These are phyloP conservation scores for Talaromyces sp. DNA, from an alignment of 2,329 filamentous ascomycete species.

Conservation along the genomic window DNA sequence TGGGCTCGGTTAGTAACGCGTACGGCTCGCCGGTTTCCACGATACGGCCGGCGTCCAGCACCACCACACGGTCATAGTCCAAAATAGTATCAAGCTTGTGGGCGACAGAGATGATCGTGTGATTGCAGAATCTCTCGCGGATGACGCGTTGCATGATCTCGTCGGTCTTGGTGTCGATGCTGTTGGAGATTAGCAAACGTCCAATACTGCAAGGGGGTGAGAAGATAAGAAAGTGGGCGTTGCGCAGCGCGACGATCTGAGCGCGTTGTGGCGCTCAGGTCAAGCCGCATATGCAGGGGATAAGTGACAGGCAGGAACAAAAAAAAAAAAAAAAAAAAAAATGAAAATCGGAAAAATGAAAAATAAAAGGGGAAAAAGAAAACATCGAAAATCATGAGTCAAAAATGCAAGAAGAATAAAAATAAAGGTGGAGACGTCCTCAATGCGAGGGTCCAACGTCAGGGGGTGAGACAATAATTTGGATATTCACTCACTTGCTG, in stretches of 20 bases:
- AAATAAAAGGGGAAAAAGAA: no score
- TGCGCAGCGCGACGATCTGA: conserved; percentile 10
- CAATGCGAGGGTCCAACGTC: conserved; percentile 14
- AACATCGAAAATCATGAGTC: background rate
- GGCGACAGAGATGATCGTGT: conserved; percentile 63
- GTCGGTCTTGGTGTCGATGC: conserved; percentile 62
- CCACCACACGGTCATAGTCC: conserved; percentile 42
- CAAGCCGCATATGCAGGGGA: conserved; percentile 23
- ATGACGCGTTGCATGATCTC: conserved; percentile 60
- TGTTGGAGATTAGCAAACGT: conserved; percentile 30
- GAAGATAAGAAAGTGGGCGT: background rate
- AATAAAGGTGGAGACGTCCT: background rate
- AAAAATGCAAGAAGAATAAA: background rate
- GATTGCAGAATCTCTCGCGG: conserved; percentile 54
- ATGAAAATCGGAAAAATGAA: background rate
- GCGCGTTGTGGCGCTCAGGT: conserved; percentile 16
- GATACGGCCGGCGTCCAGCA: conserved; percentile 40
- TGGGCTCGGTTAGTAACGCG: conserved; percentile 36
- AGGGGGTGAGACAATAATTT: conserved; percentile 16
- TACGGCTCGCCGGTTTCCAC: conserved; percentile 42
- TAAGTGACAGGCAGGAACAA: conserved; percentile 13
- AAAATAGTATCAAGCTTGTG: conserved; percentile 56
- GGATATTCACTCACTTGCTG: conserved; percentile 34
- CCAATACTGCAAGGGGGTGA: conserved; percentile 12
- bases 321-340: conserved; percentile 3